phyloP scores from a whole-genome alignment of 805 yeast genomes.

The Saccharomycopsis sp. region DNA sequence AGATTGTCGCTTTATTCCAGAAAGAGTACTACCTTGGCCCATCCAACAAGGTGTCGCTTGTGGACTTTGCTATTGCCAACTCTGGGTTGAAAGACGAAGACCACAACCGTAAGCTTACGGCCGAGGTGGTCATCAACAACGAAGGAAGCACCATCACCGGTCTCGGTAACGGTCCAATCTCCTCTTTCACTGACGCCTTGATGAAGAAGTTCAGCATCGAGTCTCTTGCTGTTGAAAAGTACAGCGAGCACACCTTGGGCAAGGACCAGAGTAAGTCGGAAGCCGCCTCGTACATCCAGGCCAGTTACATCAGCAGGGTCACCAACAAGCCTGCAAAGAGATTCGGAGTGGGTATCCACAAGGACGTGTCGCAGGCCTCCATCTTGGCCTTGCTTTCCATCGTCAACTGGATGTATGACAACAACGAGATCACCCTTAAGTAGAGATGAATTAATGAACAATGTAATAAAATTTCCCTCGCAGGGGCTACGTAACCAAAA shows the following conservation, averaged over 20 bases:
- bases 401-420: conserved; percentile 35
- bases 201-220: conserved; percentile 41
- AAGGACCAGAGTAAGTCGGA: conserved; percentile 52
- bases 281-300: conserved; percentile 68
- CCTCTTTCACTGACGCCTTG: conserved; percentile 61
- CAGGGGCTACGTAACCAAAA: too few relatives aligned
- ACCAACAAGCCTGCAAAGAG: conserved; percentile 31
- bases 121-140: conserved; percentile 33
- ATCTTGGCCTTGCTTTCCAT: conserved; percentile 59
- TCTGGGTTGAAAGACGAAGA: conserved; percentile 27
- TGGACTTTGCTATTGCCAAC: conserved; percentile 35
- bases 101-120: conserved; percentile 35
- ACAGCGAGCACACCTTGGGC: conserved; percentile 67
- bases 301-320: conserved; percentile 34
- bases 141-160: conserved; percentile 36
- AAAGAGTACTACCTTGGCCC: conserved; percentile 42
- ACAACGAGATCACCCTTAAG: conserved; percentile 10
- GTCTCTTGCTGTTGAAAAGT: conserved; percentile 50
- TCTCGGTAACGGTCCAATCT: conserved; percentile 71
- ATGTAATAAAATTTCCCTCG: background rate
- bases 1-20: conserved; percentile 51
- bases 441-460: too few relatives aligned
- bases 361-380: conserved; percentile 83
- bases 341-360: conserved; percentile 94
- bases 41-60: conserved; percentile 27